Evolutionary conservation across 2,329 filamentous ascomycete genomes (phyloP), one percentile per base, ranked within the genome.

Genomic region (Pyrenophora seminiperda): DNA sequence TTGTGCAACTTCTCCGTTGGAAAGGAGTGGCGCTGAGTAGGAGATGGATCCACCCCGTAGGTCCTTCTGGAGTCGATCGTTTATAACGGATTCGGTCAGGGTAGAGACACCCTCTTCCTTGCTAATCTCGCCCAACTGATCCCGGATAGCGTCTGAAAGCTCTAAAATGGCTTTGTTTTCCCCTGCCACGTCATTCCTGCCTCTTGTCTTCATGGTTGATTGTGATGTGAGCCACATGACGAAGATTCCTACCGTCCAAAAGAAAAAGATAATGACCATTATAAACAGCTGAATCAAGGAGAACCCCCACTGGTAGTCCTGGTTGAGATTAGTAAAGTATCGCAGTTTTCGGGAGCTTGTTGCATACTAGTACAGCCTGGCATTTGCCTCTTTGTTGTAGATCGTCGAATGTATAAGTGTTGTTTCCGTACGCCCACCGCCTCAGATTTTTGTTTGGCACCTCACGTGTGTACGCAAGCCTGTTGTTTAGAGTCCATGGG

Each of bases 231-330:
- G 18, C 50, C 54, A 65, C 49, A 67, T 53, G 18, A 27, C 34
- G n/a, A 49, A 49, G 2, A 55, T 58, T 3, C 63, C 63, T 0
- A 50, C 17, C 7, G 49, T 55, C 63, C 62, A 67, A 3, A 63
- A 11, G 0, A 62, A 4, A 5, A 59, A 37, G 7, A 61, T 10
- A 2, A 60, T 11, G 7, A 56, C 14, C 42, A 57, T 53, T 18
- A 56, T 30, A 47, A 54, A 56, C 0, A 65, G 45, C 20, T 66
- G 58, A 3, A 63, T 43, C 33, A 56, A 65, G 0, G 63, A 63
- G 39, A 66, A 67, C 0, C 63, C 64, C 62, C 64, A 67, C 31
- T 57, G 47, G 27, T 65, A 67, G 2, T 36, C 53, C 54, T 55
- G n/a, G 50, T 4, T 4, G 14, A 37, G 47, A 50, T 31, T 22